Percentiles rank a stretch among this genome's conserved stretches.
These are phyloP conservation scores for Tillandsia leiboldiana DNA, from an alignment of 176 grass and related monocot genomes.

Conservation along the genomic window DNA sequence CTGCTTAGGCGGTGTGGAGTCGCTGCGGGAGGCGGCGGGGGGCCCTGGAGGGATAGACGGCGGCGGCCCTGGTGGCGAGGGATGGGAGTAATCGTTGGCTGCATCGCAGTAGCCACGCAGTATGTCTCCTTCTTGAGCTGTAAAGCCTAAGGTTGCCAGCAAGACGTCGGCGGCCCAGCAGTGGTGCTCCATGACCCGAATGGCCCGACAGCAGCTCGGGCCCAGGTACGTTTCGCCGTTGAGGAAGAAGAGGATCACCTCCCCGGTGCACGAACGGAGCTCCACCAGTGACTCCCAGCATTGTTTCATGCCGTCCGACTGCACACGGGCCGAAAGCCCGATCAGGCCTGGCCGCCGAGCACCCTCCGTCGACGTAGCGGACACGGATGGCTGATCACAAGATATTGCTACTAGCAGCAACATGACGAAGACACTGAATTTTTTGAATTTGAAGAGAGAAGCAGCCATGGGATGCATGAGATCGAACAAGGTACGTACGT, in stretches of 20 bases:
- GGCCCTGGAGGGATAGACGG: not conserved
- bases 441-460: not conserved
- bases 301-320: slow-evolving; percentile 30
- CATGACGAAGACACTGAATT: not conserved
- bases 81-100: not conserved
- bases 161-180: slow-evolving; percentile 75
- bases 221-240: slow-evolving; percentile 68
- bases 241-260: slow-evolving; percentile 74
- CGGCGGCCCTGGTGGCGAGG: not conserved
- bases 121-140: slow-evolving; percentile 59
- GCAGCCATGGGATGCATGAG: not conserved
- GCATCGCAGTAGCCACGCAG: slow-evolving; percentile 51
- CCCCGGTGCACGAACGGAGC: slow-evolving; percentile 59
- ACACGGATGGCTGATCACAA: not conserved
- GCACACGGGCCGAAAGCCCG: slow-evolving; percentile 23
- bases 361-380: not conserved
- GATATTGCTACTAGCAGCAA: not conserved
- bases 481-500: no score
- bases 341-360: not conserved
- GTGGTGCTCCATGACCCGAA: slow-evolving; percentile 47
- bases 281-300: slow-evolving; percentile 61
- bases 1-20: no score
- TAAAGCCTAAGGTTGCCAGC: slow-evolving; percentile 52
- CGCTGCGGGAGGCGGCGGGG: not conserved
- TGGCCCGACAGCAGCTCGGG: slow-evolving; percentile 45